These are phyloP conservation scores for Aureobasidium leucospermi DNA, from an alignment of 2,329 filamentous ascomycete genomes.

Conservation along the genomic window DNA sequence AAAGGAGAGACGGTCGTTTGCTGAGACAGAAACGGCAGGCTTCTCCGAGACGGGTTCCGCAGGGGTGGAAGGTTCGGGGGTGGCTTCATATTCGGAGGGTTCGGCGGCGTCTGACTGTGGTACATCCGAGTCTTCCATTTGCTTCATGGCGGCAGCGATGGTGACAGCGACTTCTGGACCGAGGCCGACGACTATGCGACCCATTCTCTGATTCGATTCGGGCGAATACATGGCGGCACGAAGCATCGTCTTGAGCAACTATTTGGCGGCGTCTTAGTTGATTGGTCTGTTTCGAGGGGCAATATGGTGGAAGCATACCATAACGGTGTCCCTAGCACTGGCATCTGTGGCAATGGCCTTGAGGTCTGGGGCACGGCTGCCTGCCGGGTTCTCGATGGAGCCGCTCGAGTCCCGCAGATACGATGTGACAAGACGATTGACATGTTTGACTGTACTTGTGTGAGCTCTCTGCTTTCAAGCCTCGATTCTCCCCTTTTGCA, in stretches of 20 bases:
- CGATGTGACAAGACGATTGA: constrained; percentile 41
- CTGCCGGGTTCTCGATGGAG: constrained; percentile 33
- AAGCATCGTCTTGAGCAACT: constrained; percentile 42
- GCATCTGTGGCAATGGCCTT: constrained; percentile 42
- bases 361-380: constrained; percentile 37
- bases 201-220: constrained; percentile 42
- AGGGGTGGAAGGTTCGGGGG: constrained; percentile 16
- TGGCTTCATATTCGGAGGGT: constrained; percentile 20
- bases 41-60: background rate
- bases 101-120: constrained; percentile 23
- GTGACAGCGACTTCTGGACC: constrained; percentile 30
- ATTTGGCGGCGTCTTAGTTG: background rate
- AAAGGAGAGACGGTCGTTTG: background rate
- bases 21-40: background rate
- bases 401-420: constrained; percentile 42
- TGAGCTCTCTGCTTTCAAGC: background rate
- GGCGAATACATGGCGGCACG: constrained; percentile 41
- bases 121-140: constrained; percentile 25
- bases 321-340: constrained; percentile 29
- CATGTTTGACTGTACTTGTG: constrained; percentile 34
- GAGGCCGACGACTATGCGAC: constrained; percentile 32
- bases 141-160: constrained; percentile 34
- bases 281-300: background rate
- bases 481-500: background rate
- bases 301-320: constrained; percentile 20